Percentiles rank a stretch among this genome's conserved stretches.
These are phyloP conservation scores for Alternaria sp. DNA, from an alignment of 2,329 filamentous ascomycete genomes.

Conservation along the genomic window DNA sequence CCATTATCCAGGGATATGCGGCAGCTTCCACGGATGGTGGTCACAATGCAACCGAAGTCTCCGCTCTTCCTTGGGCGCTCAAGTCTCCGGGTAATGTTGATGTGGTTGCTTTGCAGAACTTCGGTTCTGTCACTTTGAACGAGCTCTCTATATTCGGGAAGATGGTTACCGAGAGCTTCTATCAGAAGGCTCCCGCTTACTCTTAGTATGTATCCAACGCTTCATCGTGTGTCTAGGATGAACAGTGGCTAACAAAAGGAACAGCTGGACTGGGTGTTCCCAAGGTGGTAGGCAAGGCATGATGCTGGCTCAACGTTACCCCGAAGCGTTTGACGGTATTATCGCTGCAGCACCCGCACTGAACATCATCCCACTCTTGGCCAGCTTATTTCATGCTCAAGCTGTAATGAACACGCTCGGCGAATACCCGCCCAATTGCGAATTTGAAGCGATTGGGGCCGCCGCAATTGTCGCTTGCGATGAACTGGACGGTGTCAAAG, in stretches of 20 bases:
- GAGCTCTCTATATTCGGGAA: constrained; percentile 48
- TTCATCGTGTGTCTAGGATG: not conserved
- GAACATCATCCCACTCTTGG: constrained; percentile 27
- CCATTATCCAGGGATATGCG: constrained; percentile 40
- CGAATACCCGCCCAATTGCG: constrained; percentile 32
- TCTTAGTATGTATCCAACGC: not conserved
- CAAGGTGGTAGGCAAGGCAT: constrained; percentile 46
- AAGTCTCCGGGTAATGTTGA: not conserved
- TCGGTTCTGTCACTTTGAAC: not conserved
- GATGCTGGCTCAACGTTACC: constrained; percentile 43
- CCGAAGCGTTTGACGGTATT: constrained; percentile 43
- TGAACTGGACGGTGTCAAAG: constrained; percentile 28
- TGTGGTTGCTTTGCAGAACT: not conserved
- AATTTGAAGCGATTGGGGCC: constrained; percentile 31
- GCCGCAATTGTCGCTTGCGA: constrained; percentile 37
- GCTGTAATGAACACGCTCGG: constrained; percentile 38
- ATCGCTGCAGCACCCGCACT: constrained; percentile 43
- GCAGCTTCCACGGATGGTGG: constrained; percentile 45
- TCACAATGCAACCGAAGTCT: constrained; percentile 16
- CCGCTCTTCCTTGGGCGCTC: not conserved
- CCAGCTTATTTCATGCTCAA: constrained; percentile 33
- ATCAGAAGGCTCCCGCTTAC: constrained; percentile 40
- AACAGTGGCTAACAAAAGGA: constrained; percentile 8
- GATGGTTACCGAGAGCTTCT: constrained; percentile 42
- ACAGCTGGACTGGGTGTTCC: constrained; percentile 46